phyloP scores from a whole-genome alignment of 73 alveolate genomes.

The Blepharisma japonicum region DNA sequence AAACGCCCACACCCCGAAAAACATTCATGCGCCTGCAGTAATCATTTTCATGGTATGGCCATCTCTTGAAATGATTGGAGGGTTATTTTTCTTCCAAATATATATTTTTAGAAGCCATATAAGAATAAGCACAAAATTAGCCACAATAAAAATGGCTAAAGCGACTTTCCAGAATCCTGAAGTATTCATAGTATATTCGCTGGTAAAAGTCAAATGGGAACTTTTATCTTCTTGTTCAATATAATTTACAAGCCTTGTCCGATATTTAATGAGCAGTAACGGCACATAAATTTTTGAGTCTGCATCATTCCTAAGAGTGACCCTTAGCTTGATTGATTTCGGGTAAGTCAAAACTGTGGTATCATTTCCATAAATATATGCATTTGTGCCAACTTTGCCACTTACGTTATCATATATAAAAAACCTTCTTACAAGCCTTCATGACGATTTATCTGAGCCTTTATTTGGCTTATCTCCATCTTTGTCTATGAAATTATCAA shows the following conservation, averaged over 20 bases:
- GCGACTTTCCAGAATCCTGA: slow-evolving; percentile 47
- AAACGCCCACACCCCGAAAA: slow-evolving; percentile 50
- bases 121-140: slow-evolving; percentile 45
- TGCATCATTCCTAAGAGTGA: slow-evolving; percentile 26
- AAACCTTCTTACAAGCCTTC: slow-evolving; percentile 18
- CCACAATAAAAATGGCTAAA: slow-evolving; percentile 48
- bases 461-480: slow-evolving; percentile 10
- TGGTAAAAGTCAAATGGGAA: slow-evolving; percentile 42
- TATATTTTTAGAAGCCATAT: slow-evolving; percentile 41
- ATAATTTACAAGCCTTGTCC: slow-evolving; percentile 22
- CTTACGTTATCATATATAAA: slow-evolving; percentile 24
- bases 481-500: not conserved
- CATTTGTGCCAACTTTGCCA: not conserved
- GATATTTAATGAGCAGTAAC: slow-evolving; percentile 41
- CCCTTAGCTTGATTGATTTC: not conserved
- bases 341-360: not conserved
- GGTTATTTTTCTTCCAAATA: slow-evolving; percentile 60
- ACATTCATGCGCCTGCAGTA: slow-evolving; percentile 38
- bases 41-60: slow-evolving; percentile 36
- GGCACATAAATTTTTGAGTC: slow-evolving; percentile 38
- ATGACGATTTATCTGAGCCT: not conserved
- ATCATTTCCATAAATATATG: not conserved
- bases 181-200: slow-evolving; percentile 65
- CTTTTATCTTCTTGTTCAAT: not conserved
- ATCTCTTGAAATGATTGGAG: slow-evolving; percentile 44